Percentiles rank a stretch among this genome's conserved stretches.
These are phyloP conservation scores for Phytophthora crassamura DNA, from an alignment of 352 stramenopile species.

Conservation along the genomic window DNA sequence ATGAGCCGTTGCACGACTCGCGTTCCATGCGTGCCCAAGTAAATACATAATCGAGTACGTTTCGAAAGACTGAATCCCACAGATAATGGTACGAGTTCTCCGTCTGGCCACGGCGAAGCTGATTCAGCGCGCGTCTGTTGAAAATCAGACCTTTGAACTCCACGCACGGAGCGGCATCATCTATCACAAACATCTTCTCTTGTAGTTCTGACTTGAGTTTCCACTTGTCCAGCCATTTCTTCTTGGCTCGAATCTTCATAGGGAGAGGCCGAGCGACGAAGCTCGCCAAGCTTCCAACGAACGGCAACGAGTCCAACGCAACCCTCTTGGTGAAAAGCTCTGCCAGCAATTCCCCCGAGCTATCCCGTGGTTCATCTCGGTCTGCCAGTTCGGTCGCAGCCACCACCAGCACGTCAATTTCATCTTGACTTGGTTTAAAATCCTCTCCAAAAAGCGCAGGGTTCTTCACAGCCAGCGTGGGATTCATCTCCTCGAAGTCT, in stretches of 20 bases:
- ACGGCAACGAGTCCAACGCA: slow-evolving; percentile 2
- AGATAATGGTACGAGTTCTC: slow-evolving; percentile 9
- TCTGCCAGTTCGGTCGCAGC: no score
- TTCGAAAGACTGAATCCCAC: slow-evolving; percentile 19
- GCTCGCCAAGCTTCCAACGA: slow-evolving; percentile 3
- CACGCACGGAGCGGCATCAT: slow-evolving; percentile 10
- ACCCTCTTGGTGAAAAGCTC: not conserved
- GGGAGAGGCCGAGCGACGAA: slow-evolving; percentile 11
- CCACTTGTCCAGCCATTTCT: slow-evolving; percentile 11
- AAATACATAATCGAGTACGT: slow-evolving; percentile 20
- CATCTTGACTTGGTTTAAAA: no score
- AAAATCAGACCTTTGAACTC: slow-evolving; percentile 15
- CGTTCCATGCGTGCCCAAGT: slow-evolving; percentile 12
- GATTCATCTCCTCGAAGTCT: no score
- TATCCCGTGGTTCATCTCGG: no score
- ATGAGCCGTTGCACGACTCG: not conserved
- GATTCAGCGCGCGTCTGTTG: slow-evolving; percentile 1
- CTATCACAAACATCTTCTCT: slow-evolving; percentile 16
- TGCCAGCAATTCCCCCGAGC: no score
- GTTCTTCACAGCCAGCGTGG: no score
- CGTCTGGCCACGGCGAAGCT: not conserved
- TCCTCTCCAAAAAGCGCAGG: no score
- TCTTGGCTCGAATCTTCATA: slow-evolving; percentile 20
- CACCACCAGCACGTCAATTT: no score
- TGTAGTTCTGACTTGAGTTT: slow-evolving; percentile 1